A percentile compares a stretch with the other conserved stretches of the same genome.
These are phyloP conservation scores for Cyclotella baltica DNA, from an alignment of 108 stramenopile species.

Conservation along the genomic window DNA sequence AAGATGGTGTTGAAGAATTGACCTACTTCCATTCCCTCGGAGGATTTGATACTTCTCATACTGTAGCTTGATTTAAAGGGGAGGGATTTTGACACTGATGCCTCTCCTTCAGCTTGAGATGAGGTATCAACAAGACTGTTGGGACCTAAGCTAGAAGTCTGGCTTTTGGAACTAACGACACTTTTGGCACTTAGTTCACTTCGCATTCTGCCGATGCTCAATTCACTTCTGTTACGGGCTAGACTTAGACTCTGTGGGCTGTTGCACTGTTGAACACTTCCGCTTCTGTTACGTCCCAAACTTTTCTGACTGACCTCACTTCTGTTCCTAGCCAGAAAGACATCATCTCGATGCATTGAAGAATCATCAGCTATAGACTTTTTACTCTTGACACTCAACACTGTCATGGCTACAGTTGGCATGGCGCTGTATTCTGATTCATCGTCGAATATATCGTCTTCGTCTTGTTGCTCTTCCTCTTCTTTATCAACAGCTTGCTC, in stretches of 20 bases:
- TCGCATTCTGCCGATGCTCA: too few relatives aligned
- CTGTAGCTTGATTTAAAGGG: background rate
- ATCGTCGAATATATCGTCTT: background rate
- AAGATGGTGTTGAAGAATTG: background rate
- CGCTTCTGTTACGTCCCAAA: background rate
- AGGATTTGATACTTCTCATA: background rate
- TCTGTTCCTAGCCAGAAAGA: background rate
- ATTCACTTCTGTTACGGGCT: too few relatives aligned
- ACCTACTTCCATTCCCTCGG: conserved; percentile 5
- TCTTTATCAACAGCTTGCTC: too few relatives aligned
- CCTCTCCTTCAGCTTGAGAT: too few relatives aligned
- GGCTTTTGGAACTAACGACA: too few relatives aligned
- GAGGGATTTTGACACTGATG: background rate
- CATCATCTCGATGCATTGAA: background rate
- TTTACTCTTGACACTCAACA: background rate
- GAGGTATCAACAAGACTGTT: too few relatives aligned
- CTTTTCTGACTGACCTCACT: background rate
- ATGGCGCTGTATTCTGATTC: background rate
- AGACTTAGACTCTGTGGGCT: too few relatives aligned
- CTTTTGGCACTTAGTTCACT: too few relatives aligned
- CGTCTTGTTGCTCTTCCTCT: background rate
- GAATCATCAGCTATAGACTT: background rate
- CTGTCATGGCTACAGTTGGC: background rate
- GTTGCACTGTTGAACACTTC: too few relatives aligned
- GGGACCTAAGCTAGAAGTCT: too few relatives aligned